Evolutionary conservation across 352 stramenopile genomes (phyloP), one percentile per base, ranked within the genome.

Genomic region (Globisporangium irregulare): DNA sequence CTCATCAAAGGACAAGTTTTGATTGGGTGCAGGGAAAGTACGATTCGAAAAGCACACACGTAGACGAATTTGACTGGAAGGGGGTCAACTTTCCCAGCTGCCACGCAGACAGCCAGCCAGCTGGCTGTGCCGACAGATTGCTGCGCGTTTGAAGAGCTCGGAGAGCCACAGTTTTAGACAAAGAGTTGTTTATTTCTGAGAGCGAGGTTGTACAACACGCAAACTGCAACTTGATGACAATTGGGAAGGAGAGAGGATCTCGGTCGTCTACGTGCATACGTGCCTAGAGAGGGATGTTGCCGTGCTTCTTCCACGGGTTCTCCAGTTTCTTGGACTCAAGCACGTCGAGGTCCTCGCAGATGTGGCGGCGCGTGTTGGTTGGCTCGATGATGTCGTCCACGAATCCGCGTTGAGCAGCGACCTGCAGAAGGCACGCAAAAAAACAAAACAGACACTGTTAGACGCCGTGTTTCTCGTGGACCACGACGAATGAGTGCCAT

Each of bases 351-450:
- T 99, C 97, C 68, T 99, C 94, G 81, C 95, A 99, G 54, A 99
- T 93, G 57, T 97, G 84, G 25, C 82, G 77, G 34, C 97, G 86
- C 58, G 97, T 99, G 60, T 92, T 81, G 53, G 86, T 86, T 53
- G 97, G 97, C 67, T 99, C 93, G 66, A 99, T 99, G 59, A 99
- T 93, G 75, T 99, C 97, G 79, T 99, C 97, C 67, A 99, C 82
- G 71, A 99, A 99, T 20, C 97, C 97, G 34, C 97, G 85, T 69
- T 98, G 90, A n/a, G 97, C 97, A 34, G 91, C 95, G 15, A 98
- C 43, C 43, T 51, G 43, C 43, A 51, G 43, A 9, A 6, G 43
- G 8, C 18, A 51, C 43, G 8, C 18, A 51, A 10, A 51, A 2
- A 51, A 8, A n/a, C 3, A 20, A 8, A 8, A 50, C 15, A n/a